Evolutionary conservation across 1,284 basidiomycete genomes (phyloP), one percentile per base, ranked within the genome.

Genomic region (Cryptococcus sp.): DNA sequence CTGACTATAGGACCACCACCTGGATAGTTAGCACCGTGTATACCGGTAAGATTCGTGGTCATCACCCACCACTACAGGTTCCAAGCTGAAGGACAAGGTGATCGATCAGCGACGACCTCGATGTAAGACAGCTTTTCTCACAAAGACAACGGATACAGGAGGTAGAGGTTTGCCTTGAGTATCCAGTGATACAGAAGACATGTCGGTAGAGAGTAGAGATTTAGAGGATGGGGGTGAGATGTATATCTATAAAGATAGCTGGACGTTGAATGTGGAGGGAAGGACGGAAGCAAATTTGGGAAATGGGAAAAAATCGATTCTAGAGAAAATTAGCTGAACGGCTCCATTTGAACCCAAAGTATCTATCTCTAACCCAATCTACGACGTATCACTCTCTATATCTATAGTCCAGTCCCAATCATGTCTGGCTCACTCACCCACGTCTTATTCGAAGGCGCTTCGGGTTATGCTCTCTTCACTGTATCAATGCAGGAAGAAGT

Each of bases 391-490:
- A 23, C 23, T 23, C 38, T 41, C 10, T n/a, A 10, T 41, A 41
- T 31, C 37, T 35, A 35, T 35, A 14, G 14, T 33, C 44, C 34
- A 7, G 31, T 15, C 53, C 14, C 60, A 58, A 61, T 50, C 58
- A 77, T 78, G 77, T 77, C 76, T 51, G 77, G 74, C 64, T 76
- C 73, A 51, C 75, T 77, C 63, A 89, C 89, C 37, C 93, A 98
- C 79, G 83, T 91, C 63, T 86, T 98, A 58, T 96, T 94, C 80
- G 94, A 98, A 81, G 87, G 89, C 44, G 87, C 95, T 58, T 93
- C 92, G 36, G 95, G 95, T 60, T 96, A 95, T 82, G 92, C 90
- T 56, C 82, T 98, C 62, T 98, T 98, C 78, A 84, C 93, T 73
- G 87, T 89, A 66, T 87, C 89, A 63, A 85, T 94, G 63, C 83